phyloP scores from a whole-genome alignment of 2,329 filamentous ascomycete species.

The Talaromyces sp. region DNA sequence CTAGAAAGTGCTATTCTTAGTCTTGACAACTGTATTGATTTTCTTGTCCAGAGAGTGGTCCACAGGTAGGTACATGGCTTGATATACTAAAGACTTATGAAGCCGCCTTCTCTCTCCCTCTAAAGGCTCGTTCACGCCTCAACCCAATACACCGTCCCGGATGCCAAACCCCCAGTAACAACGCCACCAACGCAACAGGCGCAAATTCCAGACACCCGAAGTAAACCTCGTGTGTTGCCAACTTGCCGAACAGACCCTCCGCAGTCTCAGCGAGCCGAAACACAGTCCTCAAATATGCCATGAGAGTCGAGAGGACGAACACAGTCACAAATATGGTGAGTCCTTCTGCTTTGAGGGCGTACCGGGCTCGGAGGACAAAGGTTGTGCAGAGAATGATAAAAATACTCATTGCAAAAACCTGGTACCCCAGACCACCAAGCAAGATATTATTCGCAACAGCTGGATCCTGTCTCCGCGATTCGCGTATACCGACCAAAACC shows the following conservation, averaged over 20 bases:
- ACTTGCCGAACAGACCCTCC: neutral
- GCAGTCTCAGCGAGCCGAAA: neutral
- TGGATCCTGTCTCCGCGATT: neutral
- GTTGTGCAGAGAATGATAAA: neutral
- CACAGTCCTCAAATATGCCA: neutral
- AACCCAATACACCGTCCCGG: neutral
- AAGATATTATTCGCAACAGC: neutral
- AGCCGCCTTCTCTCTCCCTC: neutral
- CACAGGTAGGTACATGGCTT: too few relatives aligned
- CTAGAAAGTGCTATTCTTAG: neutral
- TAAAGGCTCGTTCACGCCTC: neutral
- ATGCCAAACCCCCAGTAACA: neutral
- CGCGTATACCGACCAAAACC: neutral
- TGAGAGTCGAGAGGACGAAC: neutral
- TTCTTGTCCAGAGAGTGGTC: too few relatives aligned
- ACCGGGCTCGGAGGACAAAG: neutral
- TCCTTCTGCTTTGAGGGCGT: neutral
- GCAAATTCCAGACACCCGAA: neutral
- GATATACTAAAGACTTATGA: too few relatives aligned
- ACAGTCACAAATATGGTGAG: neutral
- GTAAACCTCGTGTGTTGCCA: neutral
- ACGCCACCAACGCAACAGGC: neutral
- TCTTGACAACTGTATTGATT: neutral
- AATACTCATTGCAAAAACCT: neutral
- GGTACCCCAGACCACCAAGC: neutral